Evolutionary conservation across 1,139 yeast species (phyloP), one percentile per base, ranked within the genome.

Genomic region (Blastobotrys niveus): DNA sequence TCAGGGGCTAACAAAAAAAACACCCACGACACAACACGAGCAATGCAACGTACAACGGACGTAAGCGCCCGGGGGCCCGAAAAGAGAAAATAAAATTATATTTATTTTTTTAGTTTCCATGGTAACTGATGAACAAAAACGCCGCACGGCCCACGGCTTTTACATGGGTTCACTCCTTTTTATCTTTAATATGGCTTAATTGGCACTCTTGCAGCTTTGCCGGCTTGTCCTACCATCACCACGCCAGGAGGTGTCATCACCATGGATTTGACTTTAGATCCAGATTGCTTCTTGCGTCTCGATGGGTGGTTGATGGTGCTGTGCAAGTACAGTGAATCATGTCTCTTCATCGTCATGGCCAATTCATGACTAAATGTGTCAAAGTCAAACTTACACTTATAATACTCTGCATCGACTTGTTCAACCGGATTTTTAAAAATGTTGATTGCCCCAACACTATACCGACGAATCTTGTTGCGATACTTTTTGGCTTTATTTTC

Each of bases 161-260:
- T n/a, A n/a, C n/a, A n/a, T n/a, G n/a, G n/a, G n/a, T n/a, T n/a
- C n/a, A n/a, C n/a, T n/a, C n/a, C n/a, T n/a, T n/a, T n/a, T n/a
- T n/a, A n/a, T n/a, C n/a, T n/a, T n/a, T n/a, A n/a, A n/a, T n/a
- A n/a, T n/a, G n/a, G 22, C 36, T 21, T 19, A 19, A 33, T 5
- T 3, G 36, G 27, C 3, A 48, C 21, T 15, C 51, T 32, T 5
- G 48, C 40, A 7, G 38, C 38, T 40, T 40, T 46, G 2, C 51
- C 51, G 10, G 53, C 50, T 18, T 38, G 42, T 20, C 50, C 45
- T 7, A 34, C 14, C 8, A 51, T 49, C 24, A 49, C 22, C 4
- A 49, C 48, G 19, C 51, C 53, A 7, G 31, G 39, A 5, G 52
- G 52, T 3, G 43, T 21, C 25, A 14, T 31, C 2, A 20, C n/a